phyloP scores from a whole-genome alignment of 164 flowering plant genomes.

The Malania oleifera region DNA sequence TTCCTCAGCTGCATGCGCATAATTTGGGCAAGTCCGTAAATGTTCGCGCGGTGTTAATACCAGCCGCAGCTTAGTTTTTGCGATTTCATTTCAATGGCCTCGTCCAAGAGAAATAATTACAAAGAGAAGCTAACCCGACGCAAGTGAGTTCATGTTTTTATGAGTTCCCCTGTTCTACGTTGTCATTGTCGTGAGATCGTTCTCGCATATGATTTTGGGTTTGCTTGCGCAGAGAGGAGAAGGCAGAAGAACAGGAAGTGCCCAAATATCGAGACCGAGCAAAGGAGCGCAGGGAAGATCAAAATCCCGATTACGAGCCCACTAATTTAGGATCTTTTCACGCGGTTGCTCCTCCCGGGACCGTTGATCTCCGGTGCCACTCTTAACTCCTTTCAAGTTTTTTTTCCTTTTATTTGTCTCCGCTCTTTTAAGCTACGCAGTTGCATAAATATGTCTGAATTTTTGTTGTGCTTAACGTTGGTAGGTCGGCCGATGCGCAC shows the following conservation, averaged over 20 bases:
- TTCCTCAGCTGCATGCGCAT: too few relatives aligned
- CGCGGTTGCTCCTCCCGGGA: slow-evolving; percentile 97
- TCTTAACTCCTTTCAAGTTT: not conserved
- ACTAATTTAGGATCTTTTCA: slow-evolving; percentile 80
- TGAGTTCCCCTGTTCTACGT: not conserved
- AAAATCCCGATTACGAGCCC: slow-evolving; percentile 91
- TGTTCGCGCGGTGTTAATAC: too few relatives aligned
- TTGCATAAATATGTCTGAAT: not conserved
- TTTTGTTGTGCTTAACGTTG: slow-evolving; percentile 2
- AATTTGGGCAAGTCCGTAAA: too few relatives aligned
- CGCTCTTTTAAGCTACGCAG: not conserved
- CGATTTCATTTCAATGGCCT: slow-evolving; percentile 27
- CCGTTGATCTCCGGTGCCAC: slow-evolving; percentile 49
- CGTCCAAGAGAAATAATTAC: slow-evolving; percentile 47
- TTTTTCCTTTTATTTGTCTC: not conserved
- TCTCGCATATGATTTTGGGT: not conserved
- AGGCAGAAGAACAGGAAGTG: slow-evolving; percentile 67
- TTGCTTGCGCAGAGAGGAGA: slow-evolving; percentile 56
- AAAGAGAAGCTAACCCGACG: slow-evolving; percentile 64
- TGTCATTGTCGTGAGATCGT: not conserved
- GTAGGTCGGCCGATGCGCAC: slow-evolving; percentile 72
- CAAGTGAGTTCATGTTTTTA: slow-evolving; percentile 32
- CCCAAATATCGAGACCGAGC: slow-evolving; percentile 94
- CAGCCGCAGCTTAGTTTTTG: too few relatives aligned
- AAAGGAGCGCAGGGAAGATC: slow-evolving; percentile 94